A percentile compares a stretch with the other conserved stretches of the same genome.
Evolutionary conservation across 441 rosid genomes (phyloP).

Genomic region (Isatis lusitanica): DNA sequence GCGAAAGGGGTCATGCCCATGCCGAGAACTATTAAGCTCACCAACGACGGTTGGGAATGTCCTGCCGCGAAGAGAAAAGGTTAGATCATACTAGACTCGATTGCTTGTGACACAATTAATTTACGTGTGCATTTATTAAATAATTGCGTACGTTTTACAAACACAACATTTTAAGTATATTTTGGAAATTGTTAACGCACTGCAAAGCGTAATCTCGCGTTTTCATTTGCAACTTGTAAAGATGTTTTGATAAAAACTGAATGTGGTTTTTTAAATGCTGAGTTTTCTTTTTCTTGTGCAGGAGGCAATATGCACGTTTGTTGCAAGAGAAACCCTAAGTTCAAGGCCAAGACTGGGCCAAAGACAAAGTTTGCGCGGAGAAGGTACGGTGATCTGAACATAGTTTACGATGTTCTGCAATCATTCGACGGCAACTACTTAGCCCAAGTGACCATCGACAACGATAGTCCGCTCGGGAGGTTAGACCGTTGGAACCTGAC

Average conservation of each 20-base stretch:
- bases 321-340: constrained; percentile 70
- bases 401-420: constrained; percentile 67
- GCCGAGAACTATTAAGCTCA: constrained; percentile 52
- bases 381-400: constrained; percentile 61
- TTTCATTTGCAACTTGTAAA: background rate
- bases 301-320: constrained; percentile 61
- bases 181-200: background rate
- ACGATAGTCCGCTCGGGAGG: constrained; percentile 66
- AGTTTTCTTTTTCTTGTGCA: constrained; percentile 21
- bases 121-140: background rate
- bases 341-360: constrained; percentile 43
- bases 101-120: background rate
- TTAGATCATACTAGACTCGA: constrained; percentile 9
- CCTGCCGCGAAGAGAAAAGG: constrained; percentile 42
- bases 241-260: background rate
- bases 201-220: background rate
- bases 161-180: background rate
- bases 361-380: constrained; percentile 54
- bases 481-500: constrained; percentile 92
- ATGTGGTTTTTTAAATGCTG: background rate
- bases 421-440: constrained; percentile 57
- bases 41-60: constrained; percentile 54
- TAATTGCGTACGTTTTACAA: too few species aligned
- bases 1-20: constrained; percentile 42
- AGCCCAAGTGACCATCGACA: constrained; percentile 81